Evolutionary conservation across 2,329 filamentous ascomycete genomes (phyloP), one percentile per base, ranked within the genome.

Genomic region (Ambrosiella cleistominuta): DNA sequence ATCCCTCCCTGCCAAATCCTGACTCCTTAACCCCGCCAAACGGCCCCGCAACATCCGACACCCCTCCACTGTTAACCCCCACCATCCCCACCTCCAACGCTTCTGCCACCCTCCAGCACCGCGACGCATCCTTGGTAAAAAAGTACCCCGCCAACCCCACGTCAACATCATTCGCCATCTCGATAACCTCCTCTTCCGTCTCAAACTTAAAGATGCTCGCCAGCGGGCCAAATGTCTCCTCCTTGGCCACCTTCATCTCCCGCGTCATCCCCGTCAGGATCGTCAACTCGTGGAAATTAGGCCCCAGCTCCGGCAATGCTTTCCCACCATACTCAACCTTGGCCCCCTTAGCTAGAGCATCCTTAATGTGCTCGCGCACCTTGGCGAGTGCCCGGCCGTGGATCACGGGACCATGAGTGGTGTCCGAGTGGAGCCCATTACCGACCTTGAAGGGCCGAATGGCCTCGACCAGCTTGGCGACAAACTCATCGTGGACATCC

Each of bases 21-120:
- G 82, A 87, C 71, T 88, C 76, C 72, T 93, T 93, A 51, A 93
- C 83, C 63, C 87, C 87, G 15, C 87, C 87, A 66, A 93, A 93
- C 0, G 79, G 79, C 57, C 76, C 68, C 0, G 77, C 77, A 11
- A 74, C 70, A 61, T 81, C 79, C 1, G 76, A 80, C 62, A 81
- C 55, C 50, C 53, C 8, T 12, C 2, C 40, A 19, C 44, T 57
- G 57, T 68, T 69, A 57, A 70, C 59, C 11, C 68, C 68, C 55
- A 70, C 64, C 67, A 70, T 70, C 11, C 69, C 68, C 13, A 66
- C 69, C 57, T 83, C 76, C 38, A 83, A 67, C 17, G 67, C 70
- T 62, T 75, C 73, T 27, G 71, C 70, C 37, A 76, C 67, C 37
- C 72, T 67, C 68, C 70, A 73, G 15, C 69, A 64, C 2, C 73